A percentile compares a stretch with the other conserved stretches of the same genome.
These are phyloP conservation scores for Clarireedia homoeocarpa DNA, from an alignment of 2,329 filamentous ascomycete genomes.

Conservation along the genomic window DNA sequence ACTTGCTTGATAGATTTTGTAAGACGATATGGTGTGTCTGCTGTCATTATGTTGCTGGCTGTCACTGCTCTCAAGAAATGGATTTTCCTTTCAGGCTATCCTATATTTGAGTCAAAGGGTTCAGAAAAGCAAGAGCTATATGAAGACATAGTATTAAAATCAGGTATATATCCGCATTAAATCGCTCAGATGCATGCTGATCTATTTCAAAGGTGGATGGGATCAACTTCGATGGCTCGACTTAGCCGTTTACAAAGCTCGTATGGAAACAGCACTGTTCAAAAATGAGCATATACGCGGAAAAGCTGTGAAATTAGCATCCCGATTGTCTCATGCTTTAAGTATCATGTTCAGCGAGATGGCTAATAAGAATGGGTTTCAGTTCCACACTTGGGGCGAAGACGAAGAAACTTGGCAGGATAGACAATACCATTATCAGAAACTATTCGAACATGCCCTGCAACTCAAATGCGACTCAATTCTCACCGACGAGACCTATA, in stretches of 20 bases:
- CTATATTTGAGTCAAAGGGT: neutral
- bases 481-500: constrained; percentile 6
- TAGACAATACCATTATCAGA: constrained; percentile 3
- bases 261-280: constrained; percentile 4
- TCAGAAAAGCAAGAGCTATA: neutral
- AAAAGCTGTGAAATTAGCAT: constrained; percentile 5
- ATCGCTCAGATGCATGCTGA: constrained; percentile 1
- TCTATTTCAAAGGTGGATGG: constrained; percentile 8
- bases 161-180: neutral
- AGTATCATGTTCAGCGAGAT: neutral
- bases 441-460: constrained; percentile 12
- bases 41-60: constrained; percentile 1
- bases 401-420: constrained; percentile 1
- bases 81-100: neutral
- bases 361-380: neutral
- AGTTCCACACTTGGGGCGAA: constrained; percentile 7
- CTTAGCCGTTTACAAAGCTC: constrained; percentile 5
- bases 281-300: neutral
- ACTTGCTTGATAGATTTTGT: neutral
- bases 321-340: constrained; percentile 3
- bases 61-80: constrained; percentile 1
- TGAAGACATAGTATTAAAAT: neutral
- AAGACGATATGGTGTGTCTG: neutral
- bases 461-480: constrained; percentile 10
- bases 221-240: constrained; percentile 8